These are phyloP conservation scores for Trametes cingulata DNA, from an alignment of 768 basidiomycete species.

Conservation along the genomic window DNA sequence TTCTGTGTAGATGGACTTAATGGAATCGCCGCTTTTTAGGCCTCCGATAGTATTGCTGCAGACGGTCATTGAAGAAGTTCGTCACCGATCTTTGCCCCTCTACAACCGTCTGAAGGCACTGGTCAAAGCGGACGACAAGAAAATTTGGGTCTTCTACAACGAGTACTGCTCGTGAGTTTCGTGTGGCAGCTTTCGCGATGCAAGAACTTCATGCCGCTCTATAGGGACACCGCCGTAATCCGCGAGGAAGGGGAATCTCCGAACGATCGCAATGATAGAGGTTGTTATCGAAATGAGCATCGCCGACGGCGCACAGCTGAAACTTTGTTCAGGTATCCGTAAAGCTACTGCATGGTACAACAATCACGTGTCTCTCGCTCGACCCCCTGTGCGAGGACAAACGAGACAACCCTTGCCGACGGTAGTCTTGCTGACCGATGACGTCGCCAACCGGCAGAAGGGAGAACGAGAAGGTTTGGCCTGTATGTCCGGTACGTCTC, in stretches of 20 bases:
- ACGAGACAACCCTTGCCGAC: slow-evolving; percentile 47
- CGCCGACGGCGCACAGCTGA: background rate
- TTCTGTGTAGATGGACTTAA: slow-evolving; percentile 80
- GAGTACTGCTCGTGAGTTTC: slow-evolving; percentile 75
- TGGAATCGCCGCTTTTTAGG: slow-evolving; percentile 74
- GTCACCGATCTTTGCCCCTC: slow-evolving; percentile 89
- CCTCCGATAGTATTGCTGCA: slow-evolving; percentile 89
- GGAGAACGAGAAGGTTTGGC: slow-evolving; percentile 66
- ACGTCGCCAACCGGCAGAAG: slow-evolving; percentile 77
- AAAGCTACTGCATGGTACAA: slow-evolving; percentile 88
- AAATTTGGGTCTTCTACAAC: slow-evolving; percentile 85
- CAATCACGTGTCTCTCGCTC: slow-evolving; percentile 59
- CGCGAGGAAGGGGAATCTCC: slow-evolving; percentile 79
- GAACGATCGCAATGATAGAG: slow-evolving; percentile 94
- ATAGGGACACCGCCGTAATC: slow-evolving; percentile 78
- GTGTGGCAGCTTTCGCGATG: background rate
- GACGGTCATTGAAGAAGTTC: slow-evolving; percentile 95
- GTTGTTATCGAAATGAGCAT: slow-evolving; percentile 40
- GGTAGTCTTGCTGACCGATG: slow-evolving; percentile 87
- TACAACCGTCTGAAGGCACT: slow-evolving; percentile 91
- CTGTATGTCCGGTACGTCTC: slow-evolving; percentile 57
- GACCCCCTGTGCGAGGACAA: slow-evolving; percentile 54
- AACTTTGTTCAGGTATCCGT: slow-evolving; percentile 71
- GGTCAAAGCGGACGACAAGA: slow-evolving; percentile 81
- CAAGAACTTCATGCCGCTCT: background rate